Evolutionary conservation across 1,284 basidiomycete genomes (phyloP).

Genomic region (Mycosarcoma maydis): DNA sequence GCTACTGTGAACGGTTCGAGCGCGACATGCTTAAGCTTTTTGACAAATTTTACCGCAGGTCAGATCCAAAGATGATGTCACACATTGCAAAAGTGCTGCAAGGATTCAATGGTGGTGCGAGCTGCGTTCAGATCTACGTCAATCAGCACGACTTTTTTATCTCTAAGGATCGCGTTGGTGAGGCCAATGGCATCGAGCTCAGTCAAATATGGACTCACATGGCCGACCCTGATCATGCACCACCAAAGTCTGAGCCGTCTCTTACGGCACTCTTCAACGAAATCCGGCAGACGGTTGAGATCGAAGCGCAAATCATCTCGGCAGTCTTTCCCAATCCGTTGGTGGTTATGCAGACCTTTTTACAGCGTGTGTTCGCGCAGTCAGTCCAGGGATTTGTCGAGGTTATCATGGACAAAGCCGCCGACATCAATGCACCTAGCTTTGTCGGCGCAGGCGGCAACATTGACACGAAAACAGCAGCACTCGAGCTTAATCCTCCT

Average conservation of each 20-base stretch:
- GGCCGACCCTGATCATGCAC: constrained; percentile 74
- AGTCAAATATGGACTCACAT: constrained; percentile 78
- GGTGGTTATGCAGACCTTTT: constrained; percentile 98
- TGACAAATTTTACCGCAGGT: constrained; percentile 84
- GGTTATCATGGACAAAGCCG: constrained; percentile 63
- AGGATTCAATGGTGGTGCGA: constrained; percentile 96
- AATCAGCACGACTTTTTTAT: constrained; percentile 87
- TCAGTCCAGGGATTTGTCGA: constrained; percentile 70
- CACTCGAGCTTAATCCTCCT: constrained; percentile 24
- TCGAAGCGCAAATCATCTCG: constrained; percentile 97
- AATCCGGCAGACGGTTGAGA: constrained; percentile 88
- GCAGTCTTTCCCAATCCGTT: constrained; percentile 97
- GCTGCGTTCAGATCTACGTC: constrained; percentile 97
- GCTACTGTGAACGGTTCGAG: constrained; percentile 97
- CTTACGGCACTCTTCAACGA: constrained; percentile 83
- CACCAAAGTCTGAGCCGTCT: constrained; percentile 84
- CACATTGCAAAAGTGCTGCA: constrained; percentile 96
- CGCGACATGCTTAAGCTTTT: constrained; percentile 97
- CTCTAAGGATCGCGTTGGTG: constrained; percentile 74
- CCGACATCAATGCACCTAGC: constrained; percentile 44
- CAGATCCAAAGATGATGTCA: constrained; percentile 99
- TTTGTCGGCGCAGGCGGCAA: constrained; percentile 35
- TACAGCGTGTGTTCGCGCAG: constrained; percentile 97
- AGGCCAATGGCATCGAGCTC: constrained; percentile 73
- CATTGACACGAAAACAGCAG: constrained; percentile 31